Conservation (phyloP, 257 asterid genomes). For the Handroanthus guayacan region DNA sequence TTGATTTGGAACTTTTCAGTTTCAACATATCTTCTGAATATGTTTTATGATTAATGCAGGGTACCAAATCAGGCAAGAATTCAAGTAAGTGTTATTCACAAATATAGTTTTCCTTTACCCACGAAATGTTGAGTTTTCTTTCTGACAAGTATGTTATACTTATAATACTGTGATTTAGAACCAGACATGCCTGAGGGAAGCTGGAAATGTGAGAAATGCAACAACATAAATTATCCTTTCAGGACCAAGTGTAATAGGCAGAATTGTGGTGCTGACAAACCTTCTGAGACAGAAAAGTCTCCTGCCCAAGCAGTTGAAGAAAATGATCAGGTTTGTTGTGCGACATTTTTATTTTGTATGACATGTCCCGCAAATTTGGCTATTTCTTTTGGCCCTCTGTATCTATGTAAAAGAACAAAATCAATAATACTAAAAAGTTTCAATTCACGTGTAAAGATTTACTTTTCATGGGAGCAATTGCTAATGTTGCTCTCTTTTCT, state of each 20-base stretch:
- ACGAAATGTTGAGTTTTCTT: background rate
- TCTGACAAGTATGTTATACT: slow-evolving; percentile 11
- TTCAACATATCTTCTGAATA: slow-evolving; percentile 6
- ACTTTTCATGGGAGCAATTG: background rate
- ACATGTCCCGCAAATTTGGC: slow-evolving; percentile 23
- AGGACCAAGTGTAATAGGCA: slow-evolving; percentile 84
- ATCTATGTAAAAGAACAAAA: slow-evolving; percentile 38
- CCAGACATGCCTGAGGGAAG: slow-evolving; percentile 83
- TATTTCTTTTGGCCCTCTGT: slow-evolving; percentile 32
- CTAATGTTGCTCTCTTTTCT: background rate
- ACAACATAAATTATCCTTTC: slow-evolving; percentile 81
- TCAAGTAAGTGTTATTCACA: slow-evolving; percentile 56
- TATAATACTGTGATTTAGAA: slow-evolving; percentile 36
- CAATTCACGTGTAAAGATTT: slow-evolving; percentile 23
- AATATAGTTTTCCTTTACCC: background rate
- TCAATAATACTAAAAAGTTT: slow-evolving; percentile 22
- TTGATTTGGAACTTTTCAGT: background rate
- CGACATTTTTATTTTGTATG: slow-evolving; percentile 39
- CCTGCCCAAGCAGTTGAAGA: slow-evolving; percentile 57
- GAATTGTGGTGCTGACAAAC: slow-evolving; percentile 84
- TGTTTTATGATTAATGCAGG: slow-evolving; percentile 45
- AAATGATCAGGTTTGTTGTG: slow-evolving; percentile 72
- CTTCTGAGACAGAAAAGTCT: slow-evolving; percentile 55
- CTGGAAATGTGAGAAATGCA: slow-evolving; percentile 88
- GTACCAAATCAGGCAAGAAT: slow-evolving; percentile 57